Base-by-base conservation (phyloP, 2,329 filamentous ascomycete genomes). In the Aspergillus fructus region DNA sequence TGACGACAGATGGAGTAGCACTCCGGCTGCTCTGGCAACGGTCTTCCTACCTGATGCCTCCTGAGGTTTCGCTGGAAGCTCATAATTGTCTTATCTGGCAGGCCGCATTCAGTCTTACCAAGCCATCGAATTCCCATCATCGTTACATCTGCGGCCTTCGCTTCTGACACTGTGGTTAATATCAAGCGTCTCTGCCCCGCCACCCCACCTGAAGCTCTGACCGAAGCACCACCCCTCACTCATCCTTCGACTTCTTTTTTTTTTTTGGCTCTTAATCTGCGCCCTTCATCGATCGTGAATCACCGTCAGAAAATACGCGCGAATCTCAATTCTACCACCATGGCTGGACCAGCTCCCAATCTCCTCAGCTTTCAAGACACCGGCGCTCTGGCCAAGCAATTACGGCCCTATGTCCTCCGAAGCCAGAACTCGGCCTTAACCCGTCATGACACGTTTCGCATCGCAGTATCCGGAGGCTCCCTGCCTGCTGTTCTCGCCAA, bases 381-480 rank as follows among this genome's bases (percentile, higher is more conserved):
- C 69, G 83, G 86, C 64, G 81, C 85, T 59, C 87, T 99, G 65
- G 90, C 92, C 19, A 79, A 83, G 37, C 87, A 88, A 63, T 85
- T 99, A 66, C 89, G 93, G 71, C 79, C 85, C 66, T 97, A 96
- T 77, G 81, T 97, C 68, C 83, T 97, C 67, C 84, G 89, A 68
- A 87, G 84, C 68, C 93, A 99, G 77, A 88, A 88, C 69, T 84
- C 87, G 59, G 91, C 92, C 58, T 78, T 97, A 62, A 79, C 82
- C 64, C 90, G 93, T 61, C 94, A 97, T 76, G 83, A 84, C 62
- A 83, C 83, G 72, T 97, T 99, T 84, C 93, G 96, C 76, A 82
- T 99, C 59, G 94, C 88, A 64, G 89, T 97, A 53, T 97, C 93
- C 0, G 94, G 94, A 66, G 94, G 94, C 66, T 97, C 93, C 15